Evolutionary conservation across 2,329 filamentous ascomycete species (phyloP).

Genomic region (Exophiala phaeomuriformis): DNA sequence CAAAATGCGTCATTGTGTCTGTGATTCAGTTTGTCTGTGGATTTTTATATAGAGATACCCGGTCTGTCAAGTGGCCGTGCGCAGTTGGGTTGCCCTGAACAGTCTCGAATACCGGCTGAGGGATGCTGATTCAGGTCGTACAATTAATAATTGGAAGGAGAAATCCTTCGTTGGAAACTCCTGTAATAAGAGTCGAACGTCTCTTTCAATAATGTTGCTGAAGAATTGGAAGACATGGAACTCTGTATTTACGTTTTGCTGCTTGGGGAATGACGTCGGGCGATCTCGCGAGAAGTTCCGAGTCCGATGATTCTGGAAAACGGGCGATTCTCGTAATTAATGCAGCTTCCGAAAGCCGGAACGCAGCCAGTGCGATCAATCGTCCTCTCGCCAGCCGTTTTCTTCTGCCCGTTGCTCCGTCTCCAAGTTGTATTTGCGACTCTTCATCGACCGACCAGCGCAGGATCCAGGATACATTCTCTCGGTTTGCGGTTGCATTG

Average conservation of each 20-base stretch:
- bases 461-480: neutral
- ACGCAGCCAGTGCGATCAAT: conserved; percentile 1
- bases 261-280: neutral
- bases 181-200: no score
- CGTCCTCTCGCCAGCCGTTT: neutral
- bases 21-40: conserved; percentile 4
- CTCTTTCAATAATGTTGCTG: no score
- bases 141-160: no score
- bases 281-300: neutral
- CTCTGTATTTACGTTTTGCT: neutral
- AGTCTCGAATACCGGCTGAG: no score
- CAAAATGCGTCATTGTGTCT: neutral
- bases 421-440: neutral
- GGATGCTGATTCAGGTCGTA: no score
- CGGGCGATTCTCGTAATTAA: neutral
- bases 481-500: neutral
- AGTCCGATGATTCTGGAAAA: neutral
- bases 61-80: neutral
- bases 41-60: conserved; percentile 19
- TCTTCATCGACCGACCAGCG: no score
- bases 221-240: neutral
- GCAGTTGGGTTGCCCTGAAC: neutral
- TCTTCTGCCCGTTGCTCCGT: neutral
- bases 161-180: no score
- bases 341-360: conserved; percentile 1